A percentile compares a stretch with the other conserved stretches of the same genome.
phyloP scores from a whole-genome alignment of 2,329 filamentous ascomycete genomes.

The Verticillium nubilum region DNA sequence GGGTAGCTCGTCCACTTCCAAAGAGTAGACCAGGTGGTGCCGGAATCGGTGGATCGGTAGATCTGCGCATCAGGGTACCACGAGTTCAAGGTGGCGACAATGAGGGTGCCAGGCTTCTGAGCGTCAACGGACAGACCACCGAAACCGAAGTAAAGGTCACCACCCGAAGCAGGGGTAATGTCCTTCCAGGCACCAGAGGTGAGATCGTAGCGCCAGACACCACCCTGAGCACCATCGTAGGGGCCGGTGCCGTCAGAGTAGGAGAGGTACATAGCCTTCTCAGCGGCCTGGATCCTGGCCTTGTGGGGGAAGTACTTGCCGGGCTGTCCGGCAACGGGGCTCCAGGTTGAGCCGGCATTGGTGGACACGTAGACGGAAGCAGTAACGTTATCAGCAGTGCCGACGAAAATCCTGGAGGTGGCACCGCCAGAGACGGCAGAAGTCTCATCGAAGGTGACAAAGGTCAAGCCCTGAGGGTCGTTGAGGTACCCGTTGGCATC shows the following conservation, averaged over 20 bases:
- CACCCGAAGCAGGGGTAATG: conserved; percentile 47
- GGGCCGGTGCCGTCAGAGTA: conserved; percentile 52
- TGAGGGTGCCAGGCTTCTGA: conserved; percentile 47
- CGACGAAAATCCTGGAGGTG: conserved; percentile 52
- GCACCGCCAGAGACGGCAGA: conserved; percentile 37
- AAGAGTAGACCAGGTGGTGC: conserved; percentile 47
- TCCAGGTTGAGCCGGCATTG: conserved; percentile 49
- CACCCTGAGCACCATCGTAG: conserved; percentile 49
- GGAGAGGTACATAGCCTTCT: conserved; percentile 49
- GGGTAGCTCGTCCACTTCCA: conserved; percentile 48
- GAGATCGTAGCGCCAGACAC: conserved; percentile 50
- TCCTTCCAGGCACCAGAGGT: conserved; percentile 42
- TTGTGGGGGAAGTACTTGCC: conserved; percentile 48
- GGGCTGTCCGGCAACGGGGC: conserved; percentile 43
- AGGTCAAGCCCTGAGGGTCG: conserved; percentile 41
- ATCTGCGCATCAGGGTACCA: conserved; percentile 56
- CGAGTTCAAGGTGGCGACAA: conserved; percentile 51
- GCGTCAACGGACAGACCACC: conserved; percentile 50
- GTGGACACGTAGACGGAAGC: conserved; percentile 48
- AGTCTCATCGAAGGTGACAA: conserved; percentile 51
- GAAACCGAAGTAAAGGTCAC: conserved; percentile 46
- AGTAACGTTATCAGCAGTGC: conserved; percentile 45
- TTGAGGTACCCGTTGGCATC: conserved; percentile 35
- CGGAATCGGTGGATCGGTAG: conserved; percentile 50
- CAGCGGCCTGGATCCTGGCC: conserved; percentile 40